phyloP scores from a whole-genome alignment of 805 yeast genomes.

The Saturnispora silvae region DNA sequence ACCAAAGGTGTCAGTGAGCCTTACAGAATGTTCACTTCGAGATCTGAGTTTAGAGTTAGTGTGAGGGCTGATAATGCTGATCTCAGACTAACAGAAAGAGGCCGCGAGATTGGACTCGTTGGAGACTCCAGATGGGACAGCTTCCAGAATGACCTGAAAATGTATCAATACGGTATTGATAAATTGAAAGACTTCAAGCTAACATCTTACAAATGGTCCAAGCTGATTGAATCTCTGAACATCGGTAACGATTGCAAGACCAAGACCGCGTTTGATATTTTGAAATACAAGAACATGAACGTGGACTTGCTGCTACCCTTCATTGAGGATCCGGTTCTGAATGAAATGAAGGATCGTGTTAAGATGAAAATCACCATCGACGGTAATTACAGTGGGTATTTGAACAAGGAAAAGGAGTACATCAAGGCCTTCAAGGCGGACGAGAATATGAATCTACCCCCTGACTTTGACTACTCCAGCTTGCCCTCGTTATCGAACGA shows the following conservation, averaged over 20 bases:
- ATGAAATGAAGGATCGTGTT: conserved; percentile 33
- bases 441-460: conserved; percentile 66
- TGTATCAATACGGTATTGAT: conserved; percentile 34
- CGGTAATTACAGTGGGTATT: conserved; percentile 73
- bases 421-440: conserved; percentile 75
- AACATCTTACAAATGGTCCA: conserved; percentile 58
- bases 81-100: conserved; percentile 62
- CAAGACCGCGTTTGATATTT: conserved; percentile 61
- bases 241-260: conserved; percentile 45
- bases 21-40: conserved; percentile 93
- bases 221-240: conserved; percentile 32
- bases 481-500: conserved; percentile 66
- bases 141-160: conserved; percentile 33
- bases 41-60: conserved; percentile 86
- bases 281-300: conserved; percentile 40
- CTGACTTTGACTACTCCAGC: conserved; percentile 47
- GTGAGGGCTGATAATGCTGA: conserved; percentile 95
- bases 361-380: conserved; percentile 60
- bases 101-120: conserved; percentile 58
- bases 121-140: conserved; percentile 43
- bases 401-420: conserved; percentile 60
- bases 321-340: conserved; percentile 19
- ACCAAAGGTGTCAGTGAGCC: conserved; percentile 97
- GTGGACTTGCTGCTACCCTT: conserved; percentile 29
- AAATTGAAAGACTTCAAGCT: conserved; percentile 35